phyloP scores from a whole-genome alignment of 495 filamentous ascomycete species.

The Aspergillus incahuasiensis region DNA sequence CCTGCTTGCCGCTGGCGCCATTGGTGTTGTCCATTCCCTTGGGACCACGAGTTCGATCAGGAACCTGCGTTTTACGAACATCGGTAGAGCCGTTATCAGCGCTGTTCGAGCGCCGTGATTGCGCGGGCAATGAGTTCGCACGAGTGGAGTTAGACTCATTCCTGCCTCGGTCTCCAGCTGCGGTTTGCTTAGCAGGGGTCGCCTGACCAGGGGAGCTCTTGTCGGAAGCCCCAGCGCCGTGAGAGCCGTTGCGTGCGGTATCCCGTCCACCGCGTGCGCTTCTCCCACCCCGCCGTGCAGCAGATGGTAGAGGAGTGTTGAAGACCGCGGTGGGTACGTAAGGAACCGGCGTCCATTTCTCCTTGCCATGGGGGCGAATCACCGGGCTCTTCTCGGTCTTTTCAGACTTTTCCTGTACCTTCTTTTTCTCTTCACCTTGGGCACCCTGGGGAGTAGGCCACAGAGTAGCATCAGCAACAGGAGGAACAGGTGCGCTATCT shows the following conservation, averaged over 20 bases:
- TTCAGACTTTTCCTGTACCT: conserved; percentile 56
- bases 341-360: conserved; percentile 67
- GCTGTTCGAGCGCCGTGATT: conserved; percentile 36
- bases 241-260: conserved; percentile 48
- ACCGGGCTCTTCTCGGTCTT: conserved; percentile 57
- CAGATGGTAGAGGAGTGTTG: conserved; percentile 68
- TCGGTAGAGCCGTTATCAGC: conserved; percentile 31
- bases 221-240: conserved; percentile 37
- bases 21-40: conserved; percentile 33
- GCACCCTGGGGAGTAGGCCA: conserved; percentile 91
- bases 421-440: conserved; percentile 68
- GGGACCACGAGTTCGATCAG: conserved; percentile 31
- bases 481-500: conserved; percentile 45
- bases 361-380: conserved; percentile 56
- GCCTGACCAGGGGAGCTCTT: conserved; percentile 35
- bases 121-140: conserved; percentile 41
- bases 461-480: conserved; percentile 65
- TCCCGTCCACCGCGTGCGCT: conserved; percentile 50
- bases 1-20: conserved; percentile 11
- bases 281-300: conserved; percentile 57
- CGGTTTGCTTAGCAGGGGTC: conserved; percentile 30
- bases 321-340: conserved; percentile 78
- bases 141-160: conserved; percentile 35
- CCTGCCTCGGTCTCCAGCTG: conserved; percentile 35
- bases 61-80: conserved; percentile 30